Base-by-base conservation (phyloP, 1,284 basidiomycete species). In the Microbotryomycetes sp. region DNA sequence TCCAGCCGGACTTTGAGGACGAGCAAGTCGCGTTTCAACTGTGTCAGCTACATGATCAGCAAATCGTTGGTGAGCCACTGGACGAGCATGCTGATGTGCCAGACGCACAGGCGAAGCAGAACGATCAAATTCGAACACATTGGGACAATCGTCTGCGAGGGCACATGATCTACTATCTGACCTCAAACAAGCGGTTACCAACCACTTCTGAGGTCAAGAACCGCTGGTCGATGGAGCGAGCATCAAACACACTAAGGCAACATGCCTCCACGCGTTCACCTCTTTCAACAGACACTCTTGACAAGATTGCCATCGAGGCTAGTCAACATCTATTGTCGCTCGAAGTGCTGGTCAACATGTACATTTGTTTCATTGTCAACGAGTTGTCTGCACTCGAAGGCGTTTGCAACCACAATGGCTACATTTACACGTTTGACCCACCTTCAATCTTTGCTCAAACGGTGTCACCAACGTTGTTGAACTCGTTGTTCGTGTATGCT, bases 1-100 rank as follows among this genome's bases (percentile, higher is more conserved):
- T 73, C 25, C 72, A 73, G 29, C 64, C 56, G 25, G 71, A 73
- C 54, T 73, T 73, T 49, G 71, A 73, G 54, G 51, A 55, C 29
- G 12, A 28, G 0, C 29, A 67, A 15, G 72, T 72, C 48, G 68
- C 65, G 29, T 56, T 58, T 26, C 19, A 7, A 16, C 54, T 70
- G 19, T 68, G 62, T 23, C 31, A 31, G 14, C 23, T 69, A 19
- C 36, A 23, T n/a, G 16, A 19, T 7, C 26, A 23, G 28, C 30
- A 28, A 6, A 46, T 56, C 30, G 30, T 19, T 3, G 56, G 62
- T 19, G 42, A 25, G 7, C 28, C 42, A 9, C 29, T 59, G n/a
- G 51, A 25, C 15, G 30, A 32, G 12, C 12, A 23, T 2, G 58
- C 48, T 2, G 19, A 14, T 1, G 15, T 63, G 9, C 53, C 51